Percentiles rank a stretch among this genome's conserved stretches.
Conservation (phyloP, 179 eudicot species). For the Patellifolia procumbens region DNA sequence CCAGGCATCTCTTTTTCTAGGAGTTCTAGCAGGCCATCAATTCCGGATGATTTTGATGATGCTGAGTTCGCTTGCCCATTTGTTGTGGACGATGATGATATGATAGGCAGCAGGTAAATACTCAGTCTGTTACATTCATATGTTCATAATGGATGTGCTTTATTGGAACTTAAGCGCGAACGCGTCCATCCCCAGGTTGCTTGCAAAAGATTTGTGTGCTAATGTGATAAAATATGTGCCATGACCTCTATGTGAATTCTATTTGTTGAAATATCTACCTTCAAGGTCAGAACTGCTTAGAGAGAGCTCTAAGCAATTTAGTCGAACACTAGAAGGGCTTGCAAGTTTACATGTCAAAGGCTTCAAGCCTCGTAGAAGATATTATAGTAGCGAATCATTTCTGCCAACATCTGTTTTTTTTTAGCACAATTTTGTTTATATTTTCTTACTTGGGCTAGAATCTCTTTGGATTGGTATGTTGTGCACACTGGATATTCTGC, state of each 20-base stretch:
- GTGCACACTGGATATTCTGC: not conserved
- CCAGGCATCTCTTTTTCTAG: slow-evolving; percentile 66
- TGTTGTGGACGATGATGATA: slow-evolving; percentile 72
- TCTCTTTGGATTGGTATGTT: not conserved
- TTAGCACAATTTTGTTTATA: no score
- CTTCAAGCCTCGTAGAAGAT: not conserved
- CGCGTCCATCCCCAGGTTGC: not conserved
- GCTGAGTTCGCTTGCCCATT: slow-evolving; percentile 82
- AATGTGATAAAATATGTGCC: not conserved
- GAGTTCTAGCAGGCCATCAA: slow-evolving; percentile 74
- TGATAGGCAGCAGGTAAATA: slow-evolving; percentile 61
- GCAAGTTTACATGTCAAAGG: not conserved
- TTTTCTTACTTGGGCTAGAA: not conserved
- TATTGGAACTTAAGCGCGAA: slow-evolving; percentile 2
- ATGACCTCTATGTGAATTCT: not conserved
- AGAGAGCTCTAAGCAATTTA: not conserved
- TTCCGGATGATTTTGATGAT: slow-evolving; percentile 76
- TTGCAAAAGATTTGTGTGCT: not conserved
- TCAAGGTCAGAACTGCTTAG: not conserved
- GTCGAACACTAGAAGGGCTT: not conserved
- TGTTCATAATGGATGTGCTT: not conserved
- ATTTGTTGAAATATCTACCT: not conserved
- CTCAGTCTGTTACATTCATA: slow-evolving; percentile 4
- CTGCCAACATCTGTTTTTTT: not conserved
- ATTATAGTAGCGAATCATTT: not conserved